Evolutionary conservation across 2,329 filamentous ascomycete species (phyloP).

Genomic region (Ceratocystis papillata): DNA sequence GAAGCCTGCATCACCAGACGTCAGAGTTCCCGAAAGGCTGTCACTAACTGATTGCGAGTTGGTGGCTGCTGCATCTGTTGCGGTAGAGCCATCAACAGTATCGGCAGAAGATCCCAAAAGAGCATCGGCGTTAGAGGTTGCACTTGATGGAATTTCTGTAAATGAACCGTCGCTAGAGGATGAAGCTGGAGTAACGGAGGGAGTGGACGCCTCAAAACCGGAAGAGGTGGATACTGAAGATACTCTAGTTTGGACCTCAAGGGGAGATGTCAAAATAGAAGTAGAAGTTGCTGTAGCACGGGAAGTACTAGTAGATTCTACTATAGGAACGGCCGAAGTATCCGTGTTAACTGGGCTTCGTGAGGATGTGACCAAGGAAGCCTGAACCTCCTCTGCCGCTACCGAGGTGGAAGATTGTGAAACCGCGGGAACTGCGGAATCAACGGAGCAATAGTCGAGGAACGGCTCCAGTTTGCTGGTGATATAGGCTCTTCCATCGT

Average conservation of each 20-base stretch:
- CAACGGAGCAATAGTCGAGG: background rate
- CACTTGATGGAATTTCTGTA: background rate
- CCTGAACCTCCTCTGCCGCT: background rate
- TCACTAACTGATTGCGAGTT: background rate
- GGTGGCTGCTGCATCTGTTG: background rate
- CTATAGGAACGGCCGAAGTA: background rate
- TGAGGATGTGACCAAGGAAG: background rate
- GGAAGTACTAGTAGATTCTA: background rate
- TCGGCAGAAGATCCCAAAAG: background rate
- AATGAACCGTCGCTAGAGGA: background rate
- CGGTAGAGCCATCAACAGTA: background rate
- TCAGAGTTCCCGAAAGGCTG: background rate
- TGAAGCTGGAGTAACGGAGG: background rate
- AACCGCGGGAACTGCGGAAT: background rate
- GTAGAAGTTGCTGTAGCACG: background rate
- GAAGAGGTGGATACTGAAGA: too few species aligned
- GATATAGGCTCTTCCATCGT: background rate
- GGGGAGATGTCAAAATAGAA: background rate
- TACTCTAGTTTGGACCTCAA: background rate
- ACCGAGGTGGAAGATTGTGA: background rate
- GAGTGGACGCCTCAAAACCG: too few species aligned
- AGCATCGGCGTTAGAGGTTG: background rate
- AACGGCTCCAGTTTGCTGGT: background rate
- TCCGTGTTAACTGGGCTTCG: background rate
- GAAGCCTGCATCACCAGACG: background rate